phyloP scores from a whole-genome alignment of 2,329 filamentous ascomycete species.

The Aspergillus persii region DNA sequence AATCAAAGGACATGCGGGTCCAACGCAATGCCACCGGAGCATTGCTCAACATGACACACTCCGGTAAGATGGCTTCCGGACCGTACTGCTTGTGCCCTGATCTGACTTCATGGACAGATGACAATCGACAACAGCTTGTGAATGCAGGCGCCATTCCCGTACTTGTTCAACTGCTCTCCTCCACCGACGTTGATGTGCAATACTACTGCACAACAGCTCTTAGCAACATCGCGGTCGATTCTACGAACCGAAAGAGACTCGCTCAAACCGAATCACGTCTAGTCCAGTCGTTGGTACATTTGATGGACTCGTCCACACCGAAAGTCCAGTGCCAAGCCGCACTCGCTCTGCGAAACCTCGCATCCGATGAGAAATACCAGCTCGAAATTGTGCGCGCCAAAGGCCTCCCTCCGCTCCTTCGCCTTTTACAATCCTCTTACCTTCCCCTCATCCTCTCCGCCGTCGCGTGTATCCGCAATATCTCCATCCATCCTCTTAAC shows the following conservation, averaged over 20 bases:
- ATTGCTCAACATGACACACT: constrained; percentile 98
- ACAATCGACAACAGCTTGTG: constrained; percentile 96
- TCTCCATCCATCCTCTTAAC: constrained; percentile 96
- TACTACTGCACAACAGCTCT: constrained; percentile 99
- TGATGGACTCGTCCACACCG: constrained; percentile 96
- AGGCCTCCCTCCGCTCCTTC: constrained; percentile 79
- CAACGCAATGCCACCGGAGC: constrained; percentile 97
- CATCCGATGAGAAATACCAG: constrained; percentile 98
- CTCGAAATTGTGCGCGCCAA: constrained; percentile 91
- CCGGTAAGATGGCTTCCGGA: constrained; percentile 59
- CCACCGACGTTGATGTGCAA: constrained; percentile 92
- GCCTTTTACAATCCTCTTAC: constrained; percentile 90
- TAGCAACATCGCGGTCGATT: constrained; percentile 96
- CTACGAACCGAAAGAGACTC: constrained; percentile 84
- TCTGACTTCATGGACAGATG: constrained; percentile 58
- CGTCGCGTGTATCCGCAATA: constrained; percentile 97
- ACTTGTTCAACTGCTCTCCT: constrained; percentile 89
- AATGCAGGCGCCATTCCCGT: constrained; percentile 98
- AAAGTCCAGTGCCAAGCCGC: constrained; percentile 99
- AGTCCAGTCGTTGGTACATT: constrained; percentile 87
- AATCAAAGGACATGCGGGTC: constrained; percentile 97
- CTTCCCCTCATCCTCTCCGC: constrained; percentile 93
- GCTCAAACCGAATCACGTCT: constrained; percentile 87
- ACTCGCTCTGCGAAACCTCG: constrained; percentile 86
- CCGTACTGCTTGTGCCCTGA: neutral